Base-by-base conservation (phyloP, 2,329 filamentous ascomycete genomes). In the Amauroascus niger region DNA sequence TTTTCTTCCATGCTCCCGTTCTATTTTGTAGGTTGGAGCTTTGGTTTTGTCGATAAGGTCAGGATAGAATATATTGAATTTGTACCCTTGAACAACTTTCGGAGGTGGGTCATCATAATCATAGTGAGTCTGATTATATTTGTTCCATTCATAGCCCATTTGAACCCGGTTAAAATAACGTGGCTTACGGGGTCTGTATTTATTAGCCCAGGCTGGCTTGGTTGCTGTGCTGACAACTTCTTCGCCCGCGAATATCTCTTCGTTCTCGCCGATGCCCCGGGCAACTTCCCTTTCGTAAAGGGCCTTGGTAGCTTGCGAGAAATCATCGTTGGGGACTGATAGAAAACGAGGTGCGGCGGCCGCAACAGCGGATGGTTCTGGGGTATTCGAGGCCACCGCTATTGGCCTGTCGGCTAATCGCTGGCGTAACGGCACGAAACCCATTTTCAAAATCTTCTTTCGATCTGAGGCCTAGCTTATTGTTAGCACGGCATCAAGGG, bases 131-230 rank as follows among this genome's bases (percentile, higher is more conserved):
- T 98, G 93, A 66, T 98, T 98, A 78, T 98, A 98, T 71, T 98
- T 98, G 76, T 98, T 98, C 93, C 93, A 98, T 70, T 98, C 93
- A 69, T 97, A 98, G 51, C 93, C 93, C 87, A 96, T 96, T 70
- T 95, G 90, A 45, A 97, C 90, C 39, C 93, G 85, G 67, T 97
- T 97, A 78, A 98, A 98, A 72, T 96, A 97, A 56, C 86, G 82
- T 11, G 93, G 93, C 71, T 97, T 98, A 58, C 93, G 81, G 6
- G 91, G 89, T 37, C 86, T 81, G 69, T 95, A 86, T 70, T 91
- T 89, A 65, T 83, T 82, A 5, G 85, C 83, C 89, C 89, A 95
- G 59, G 83, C 80, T 3, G 88, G 84, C 60, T 82, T 82, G 2
- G 79, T 74, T 4, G 74, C 72, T 8, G 79, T 80, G 30, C 78